These are phyloP conservation scores for Phytophthora cactorum DNA, from an alignment of 352 stramenopile genomes.

Conservation along the genomic window DNA sequence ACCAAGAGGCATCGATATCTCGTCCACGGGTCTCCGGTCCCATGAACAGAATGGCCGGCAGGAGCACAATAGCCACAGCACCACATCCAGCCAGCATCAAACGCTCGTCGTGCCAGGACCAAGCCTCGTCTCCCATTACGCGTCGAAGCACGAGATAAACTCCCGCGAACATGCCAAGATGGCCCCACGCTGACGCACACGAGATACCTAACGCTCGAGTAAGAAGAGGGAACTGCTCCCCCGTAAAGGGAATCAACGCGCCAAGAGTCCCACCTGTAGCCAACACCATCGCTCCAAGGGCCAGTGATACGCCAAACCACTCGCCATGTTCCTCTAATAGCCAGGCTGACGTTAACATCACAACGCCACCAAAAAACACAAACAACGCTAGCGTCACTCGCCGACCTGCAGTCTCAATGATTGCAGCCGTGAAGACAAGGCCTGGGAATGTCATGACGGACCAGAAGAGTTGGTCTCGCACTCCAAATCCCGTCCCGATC, in stretches of 20 bases:
- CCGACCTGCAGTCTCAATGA: constrained; percentile 46
- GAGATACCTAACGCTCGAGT: constrained; percentile 51
- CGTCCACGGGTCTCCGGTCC: constrained; percentile 40
- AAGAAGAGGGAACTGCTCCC: constrained; percentile 55
- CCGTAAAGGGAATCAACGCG: constrained; percentile 44
- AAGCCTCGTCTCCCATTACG: constrained; percentile 27
- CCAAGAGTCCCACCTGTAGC: constrained; percentile 37
- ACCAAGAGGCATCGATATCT: constrained; percentile 47
- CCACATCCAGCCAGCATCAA: constrained; percentile 32
- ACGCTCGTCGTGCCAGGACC: constrained; percentile 38
- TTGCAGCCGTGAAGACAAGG: constrained; percentile 44
- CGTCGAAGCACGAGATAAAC: constrained; percentile 39
- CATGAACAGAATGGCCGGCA: constrained; percentile 39
- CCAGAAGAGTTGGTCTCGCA: constrained; percentile 45
- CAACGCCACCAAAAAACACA: constrained; percentile 29
- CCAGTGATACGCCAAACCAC: constrained; percentile 33
- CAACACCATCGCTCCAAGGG: constrained; percentile 28
- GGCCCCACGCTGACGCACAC: constrained; percentile 40
- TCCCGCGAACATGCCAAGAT: constrained; percentile 51
- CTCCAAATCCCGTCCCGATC: constrained; percentile 8
- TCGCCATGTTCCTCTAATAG: constrained; percentile 27
- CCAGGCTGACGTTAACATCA: constrained; percentile 36
- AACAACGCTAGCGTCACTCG: constrained; percentile 43
- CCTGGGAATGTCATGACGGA: constrained; percentile 45
- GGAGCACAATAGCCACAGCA: constrained; percentile 20